These are phyloP conservation scores for Sphagnum fallax DNA, from an alignment of 228 moss, liverwort and hornwort genomes.

Conservation along the genomic window DNA sequence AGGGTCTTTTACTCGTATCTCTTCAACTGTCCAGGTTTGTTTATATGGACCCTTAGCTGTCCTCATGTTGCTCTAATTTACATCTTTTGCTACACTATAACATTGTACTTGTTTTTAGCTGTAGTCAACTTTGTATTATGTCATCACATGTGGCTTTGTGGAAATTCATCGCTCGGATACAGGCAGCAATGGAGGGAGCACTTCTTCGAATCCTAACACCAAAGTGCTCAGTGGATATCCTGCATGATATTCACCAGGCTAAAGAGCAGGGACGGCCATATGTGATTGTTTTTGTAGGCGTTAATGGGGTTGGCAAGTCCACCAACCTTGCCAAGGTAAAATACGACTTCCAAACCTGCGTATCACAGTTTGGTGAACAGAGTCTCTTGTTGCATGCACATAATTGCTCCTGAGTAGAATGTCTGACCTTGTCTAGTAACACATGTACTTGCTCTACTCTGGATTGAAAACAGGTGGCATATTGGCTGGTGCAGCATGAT, in stretches of 20 bases:
- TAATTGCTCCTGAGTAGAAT: background rate
- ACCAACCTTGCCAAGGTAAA: conserved; percentile 89
- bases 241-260: conserved; percentile 83
- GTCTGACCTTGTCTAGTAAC: background rate
- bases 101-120: no score
- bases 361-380: no score
- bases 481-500: conserved; percentile 91
- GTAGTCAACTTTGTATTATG: no score
- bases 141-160: background rate
- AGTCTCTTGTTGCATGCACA: no score
- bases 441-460: no score
- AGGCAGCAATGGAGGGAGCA: conserved; percentile 96
- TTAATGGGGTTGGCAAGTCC: conserved; percentile 99
- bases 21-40: conserved; percentile 75
- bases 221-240: conserved; percentile 89
- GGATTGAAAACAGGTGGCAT: conserved; percentile 55
- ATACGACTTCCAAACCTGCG: background rate
- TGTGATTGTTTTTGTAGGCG: conserved; percentile 93
- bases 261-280: conserved; percentile 89
- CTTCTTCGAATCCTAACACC: conserved; percentile 84
- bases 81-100: no score
- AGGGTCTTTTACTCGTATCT: conserved; percentile 88
- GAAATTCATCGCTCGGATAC: background rate
- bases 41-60: background rate
- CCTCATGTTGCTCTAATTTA: no score